phyloP scores from a whole-genome alignment of 2,329 filamentous ascomycete species.

The Ophiostoma montium region DNA sequence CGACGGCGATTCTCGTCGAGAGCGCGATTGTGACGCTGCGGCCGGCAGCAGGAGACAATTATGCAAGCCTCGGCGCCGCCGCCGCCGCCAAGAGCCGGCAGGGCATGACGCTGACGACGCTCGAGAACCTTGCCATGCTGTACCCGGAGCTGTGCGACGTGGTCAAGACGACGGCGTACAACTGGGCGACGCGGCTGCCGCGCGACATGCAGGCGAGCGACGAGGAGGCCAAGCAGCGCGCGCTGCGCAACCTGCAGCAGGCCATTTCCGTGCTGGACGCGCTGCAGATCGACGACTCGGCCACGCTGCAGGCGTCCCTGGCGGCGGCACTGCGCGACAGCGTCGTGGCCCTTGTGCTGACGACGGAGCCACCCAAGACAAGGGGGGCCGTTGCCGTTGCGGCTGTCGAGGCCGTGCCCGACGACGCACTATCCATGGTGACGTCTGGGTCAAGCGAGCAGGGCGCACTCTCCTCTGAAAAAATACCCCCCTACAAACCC shows the following conservation, averaged over 20 bases:
- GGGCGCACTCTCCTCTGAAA: not conserved
- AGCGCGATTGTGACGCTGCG: constrained; percentile 52
- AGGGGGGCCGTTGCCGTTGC: constrained; percentile 18
- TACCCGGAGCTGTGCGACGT: constrained; percentile 39
- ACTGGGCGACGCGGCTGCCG: constrained; percentile 70
- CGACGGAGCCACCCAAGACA: constrained; percentile 18
- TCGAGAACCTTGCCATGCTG: constrained; percentile 39
- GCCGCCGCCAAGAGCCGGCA: not conserved
- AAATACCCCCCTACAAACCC: constrained; percentile 34
- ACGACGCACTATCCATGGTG: constrained; percentile 9
- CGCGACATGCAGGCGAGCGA: constrained; percentile 74
- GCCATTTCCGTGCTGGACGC: constrained; percentile 52
- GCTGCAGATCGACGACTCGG: constrained; percentile 45
- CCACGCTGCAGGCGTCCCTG: constrained; percentile 52
- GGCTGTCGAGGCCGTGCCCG: constrained; percentile 18
- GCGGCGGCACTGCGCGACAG: constrained; percentile 61
- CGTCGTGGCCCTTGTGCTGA: constrained; percentile 33
- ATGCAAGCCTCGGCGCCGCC: not conserved
- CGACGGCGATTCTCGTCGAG: constrained; percentile 60
- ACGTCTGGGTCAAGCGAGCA: not conserved
- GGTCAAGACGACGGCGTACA: constrained; percentile 56
- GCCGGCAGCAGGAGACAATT: not conserved
- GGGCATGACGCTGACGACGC: constrained; percentile 30
- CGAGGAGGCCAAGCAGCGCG: constrained; percentile 58
- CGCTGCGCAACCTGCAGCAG: constrained; percentile 62